Evolutionary conservation across 148 eudicot genomes (phyloP).

Genomic region (Limonium bicolor): DNA sequence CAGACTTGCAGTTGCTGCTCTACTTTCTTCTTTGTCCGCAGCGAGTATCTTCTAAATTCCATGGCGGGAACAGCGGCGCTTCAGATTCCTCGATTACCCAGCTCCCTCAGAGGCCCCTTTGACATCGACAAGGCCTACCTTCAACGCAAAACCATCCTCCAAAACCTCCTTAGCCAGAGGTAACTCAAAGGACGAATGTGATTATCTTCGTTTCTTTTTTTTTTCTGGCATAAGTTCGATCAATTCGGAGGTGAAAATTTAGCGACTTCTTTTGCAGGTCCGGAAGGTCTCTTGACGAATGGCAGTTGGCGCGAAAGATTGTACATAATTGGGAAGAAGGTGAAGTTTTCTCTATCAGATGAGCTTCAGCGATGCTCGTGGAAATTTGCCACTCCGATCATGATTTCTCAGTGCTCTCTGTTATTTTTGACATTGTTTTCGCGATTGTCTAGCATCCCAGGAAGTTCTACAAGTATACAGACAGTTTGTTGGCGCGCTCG

Average conservation of each 20-base stretch:
- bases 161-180: slow-evolving; percentile 32
- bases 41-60: too few relatives aligned
- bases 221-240: background rate
- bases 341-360: too few relatives aligned
- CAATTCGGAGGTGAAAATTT: background rate
- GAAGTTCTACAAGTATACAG: slow-evolving; percentile 80
- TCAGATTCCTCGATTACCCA: slow-evolving; percentile 69
- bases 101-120: slow-evolving; percentile 74
- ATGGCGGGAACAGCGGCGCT: slow-evolving; percentile 30
- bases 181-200: slow-evolving; percentile 3
- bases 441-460: slow-evolving; percentile 25
- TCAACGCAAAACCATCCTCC: slow-evolving; percentile 63
- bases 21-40: too few relatives aligned
- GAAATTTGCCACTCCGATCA: background rate
- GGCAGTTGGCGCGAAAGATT: slow-evolving; percentile 55
- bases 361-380: too few relatives aligned
- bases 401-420: background rate
- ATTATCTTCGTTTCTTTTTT: too few relatives aligned
- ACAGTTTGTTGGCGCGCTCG: slow-evolving; percentile 61
- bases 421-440: background rate
- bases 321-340: slow-evolving; percentile 84
- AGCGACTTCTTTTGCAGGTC: slow-evolving; percentile 9
- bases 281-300: slow-evolving; percentile 40
- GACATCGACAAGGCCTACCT: slow-evolving; percentile 88
- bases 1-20: too few relatives aligned